Conservation (phyloP, 768 basidiomycete species). For the Amylocystis lapponica region DNA sequence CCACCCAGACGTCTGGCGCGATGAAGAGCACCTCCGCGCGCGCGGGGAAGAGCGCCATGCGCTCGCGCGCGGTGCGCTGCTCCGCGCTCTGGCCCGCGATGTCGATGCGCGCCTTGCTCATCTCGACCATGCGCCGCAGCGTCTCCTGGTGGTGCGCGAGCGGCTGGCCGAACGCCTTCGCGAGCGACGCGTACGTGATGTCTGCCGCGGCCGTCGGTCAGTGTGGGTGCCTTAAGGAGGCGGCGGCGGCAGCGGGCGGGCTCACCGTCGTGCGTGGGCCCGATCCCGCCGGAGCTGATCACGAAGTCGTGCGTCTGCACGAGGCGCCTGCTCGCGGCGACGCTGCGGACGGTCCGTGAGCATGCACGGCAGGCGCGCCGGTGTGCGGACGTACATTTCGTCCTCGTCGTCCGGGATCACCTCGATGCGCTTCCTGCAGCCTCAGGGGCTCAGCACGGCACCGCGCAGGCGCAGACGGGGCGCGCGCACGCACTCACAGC, state of each 20-base stretch:
- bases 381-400: slow-evolving; percentile 62
- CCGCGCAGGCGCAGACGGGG: background rate
- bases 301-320: slow-evolving; percentile 83
- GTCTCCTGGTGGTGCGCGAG: slow-evolving; percentile 78
- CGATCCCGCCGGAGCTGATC: slow-evolving; percentile 87
- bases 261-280: slow-evolving; percentile 84
- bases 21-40: slow-evolving; percentile 77
- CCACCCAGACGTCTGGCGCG: slow-evolving; percentile 80
- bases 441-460: slow-evolving; percentile 6
- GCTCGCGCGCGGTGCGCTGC: slow-evolving; percentile 67
- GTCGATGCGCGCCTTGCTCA: slow-evolving; percentile 50
- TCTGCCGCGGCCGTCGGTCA: slow-evolving; percentile 39
- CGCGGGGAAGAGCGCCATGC: slow-evolving; percentile 90
- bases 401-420: slow-evolving; percentile 88
- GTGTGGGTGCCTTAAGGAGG: background rate
- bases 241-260: slow-evolving; percentile 2
- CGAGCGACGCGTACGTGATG: slow-evolving; percentile 86
- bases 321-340: slow-evolving; percentile 82
- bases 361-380: background rate
- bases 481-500: slow-evolving; percentile 50
- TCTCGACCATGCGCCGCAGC: slow-evolving; percentile 61
- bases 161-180: slow-evolving; percentile 70
- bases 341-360: slow-evolving; percentile 32
- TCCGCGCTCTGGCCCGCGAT: slow-evolving; percentile 60
- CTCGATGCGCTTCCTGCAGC: slow-evolving; percentile 74